Evolutionary conservation across 306 rosid species (phyloP).

Genomic region (Macrotyloma uniflorum): DNA sequence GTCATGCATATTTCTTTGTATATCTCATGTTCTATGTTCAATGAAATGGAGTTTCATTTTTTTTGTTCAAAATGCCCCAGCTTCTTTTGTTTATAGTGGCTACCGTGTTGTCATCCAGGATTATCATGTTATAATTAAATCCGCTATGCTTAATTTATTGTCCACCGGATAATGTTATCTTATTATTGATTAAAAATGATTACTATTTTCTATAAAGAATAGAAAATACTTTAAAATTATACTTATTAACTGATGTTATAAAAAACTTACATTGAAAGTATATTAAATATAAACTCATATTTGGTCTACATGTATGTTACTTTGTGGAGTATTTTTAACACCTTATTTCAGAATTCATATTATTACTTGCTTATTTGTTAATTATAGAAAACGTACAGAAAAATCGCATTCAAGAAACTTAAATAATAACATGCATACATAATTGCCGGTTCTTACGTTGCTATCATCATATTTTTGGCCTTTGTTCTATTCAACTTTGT

Average conservation of each 20-base stretch:
- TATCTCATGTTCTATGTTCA: slow-evolving; percentile 37
- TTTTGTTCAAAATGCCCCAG: slow-evolving; percentile 21
- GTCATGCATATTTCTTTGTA: slow-evolving; percentile 40
- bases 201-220: too few species aligned
- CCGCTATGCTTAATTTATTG: background rate
- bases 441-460: background rate
- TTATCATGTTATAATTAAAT: background rate
- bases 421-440: too few species aligned
- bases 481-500: background rate
- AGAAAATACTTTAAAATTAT: too few species aligned
- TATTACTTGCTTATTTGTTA: background rate
- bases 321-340: background rate
- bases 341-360: background rate
- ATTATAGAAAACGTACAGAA: background rate
- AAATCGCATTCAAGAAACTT: background rate
- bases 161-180: too few species aligned
- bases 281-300: too few species aligned
- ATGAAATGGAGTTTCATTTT: slow-evolving; percentile 44
- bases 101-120: background rate
- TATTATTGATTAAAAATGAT: too few species aligned
- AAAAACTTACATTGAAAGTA: too few species aligned
- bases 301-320: too few species aligned
- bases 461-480: background rate
- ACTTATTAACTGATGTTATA: too few species aligned
- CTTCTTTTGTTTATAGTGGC: background rate